Percentiles rank a stretch among this genome's conserved stretches.
Evolutionary conservation across 805 yeast genomes (phyloP).

Genomic region (Ogataea trehalophila): DNA sequence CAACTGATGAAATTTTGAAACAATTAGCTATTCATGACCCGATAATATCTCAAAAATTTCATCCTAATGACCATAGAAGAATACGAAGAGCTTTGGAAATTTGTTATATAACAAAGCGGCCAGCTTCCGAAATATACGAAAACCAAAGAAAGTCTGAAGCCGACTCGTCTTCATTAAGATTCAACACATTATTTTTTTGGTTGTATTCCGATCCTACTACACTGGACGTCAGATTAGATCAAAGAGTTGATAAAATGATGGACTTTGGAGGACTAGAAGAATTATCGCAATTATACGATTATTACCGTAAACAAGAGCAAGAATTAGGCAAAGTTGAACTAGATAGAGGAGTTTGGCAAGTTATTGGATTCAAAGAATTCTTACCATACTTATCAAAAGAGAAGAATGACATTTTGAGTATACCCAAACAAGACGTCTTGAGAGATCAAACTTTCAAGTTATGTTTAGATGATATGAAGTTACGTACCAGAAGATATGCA

Average conservation of each 20-base stretch:
- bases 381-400: conserved; percentile 43
- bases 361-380: conserved; percentile 89
- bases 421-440: conserved; percentile 1
- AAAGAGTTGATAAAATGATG: conserved; percentile 82
- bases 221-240: conserved; percentile 62
- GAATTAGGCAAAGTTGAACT: conserved; percentile 40
- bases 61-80: conserved; percentile 84
- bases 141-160: conserved; percentile 46
- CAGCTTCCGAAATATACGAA: conserved; percentile 66
- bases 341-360: conserved; percentile 87
- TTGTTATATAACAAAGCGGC: conserved; percentile 57
- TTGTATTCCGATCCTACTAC: conserved; percentile 59
- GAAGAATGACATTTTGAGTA: conserved; percentile 27
- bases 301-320: conserved; percentile 32
- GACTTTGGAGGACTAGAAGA: conserved; percentile 64
- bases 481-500: conserved; percentile 81
- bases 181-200: conserved; percentile 74
- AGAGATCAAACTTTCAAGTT: conserved; percentile 28
- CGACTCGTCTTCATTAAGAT: conserved; percentile 47
- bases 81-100: conserved; percentile 79
- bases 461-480: conserved; percentile 74
- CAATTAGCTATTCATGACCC: conserved; percentile 60
- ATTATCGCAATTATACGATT: conserved; percentile 51
- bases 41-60: conserved; percentile 69
- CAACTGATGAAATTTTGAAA: conserved; percentile 44